These are phyloP conservation scores for Trichopus zeylanicus DNA, from an alignment of 116 monocot genomes.

Conservation along the genomic window DNA sequence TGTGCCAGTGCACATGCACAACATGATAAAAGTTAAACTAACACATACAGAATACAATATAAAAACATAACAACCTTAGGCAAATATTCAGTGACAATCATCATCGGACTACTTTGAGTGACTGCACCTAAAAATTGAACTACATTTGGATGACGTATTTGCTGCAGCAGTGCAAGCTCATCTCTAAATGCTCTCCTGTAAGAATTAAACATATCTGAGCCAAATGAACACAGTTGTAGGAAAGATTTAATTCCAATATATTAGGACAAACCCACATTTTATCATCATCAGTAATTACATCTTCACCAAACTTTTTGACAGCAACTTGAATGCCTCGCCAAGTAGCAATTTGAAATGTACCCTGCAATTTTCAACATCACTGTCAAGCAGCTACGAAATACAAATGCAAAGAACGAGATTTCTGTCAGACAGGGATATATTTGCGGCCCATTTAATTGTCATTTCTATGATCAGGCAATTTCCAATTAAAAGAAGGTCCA, in stretches of 20 bases:
- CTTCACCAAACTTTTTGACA: slow-evolving; percentile 63
- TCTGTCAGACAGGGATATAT: too few relatives aligned
- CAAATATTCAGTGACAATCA: slow-evolving; percentile 95
- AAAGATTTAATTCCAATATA: slow-evolving; percentile 2
- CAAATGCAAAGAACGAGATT: not conserved
- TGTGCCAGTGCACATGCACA: too few relatives aligned
- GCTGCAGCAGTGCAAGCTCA: slow-evolving; percentile 82
- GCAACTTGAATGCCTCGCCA: slow-evolving; percentile 92
- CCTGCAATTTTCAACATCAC: slow-evolving; percentile 31
- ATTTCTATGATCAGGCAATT: too few relatives aligned
- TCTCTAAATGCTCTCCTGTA: slow-evolving; percentile 72
- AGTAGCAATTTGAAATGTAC: slow-evolving; percentile 69
- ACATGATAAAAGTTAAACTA: not conserved
- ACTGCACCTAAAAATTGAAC: slow-evolving; percentile 96
- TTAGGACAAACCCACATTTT: slow-evolving; percentile 82
- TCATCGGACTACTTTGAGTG: slow-evolving; percentile 86
- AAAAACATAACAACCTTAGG: slow-evolving; percentile 91
- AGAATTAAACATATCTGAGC: not conserved
- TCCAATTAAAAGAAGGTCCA: too few relatives aligned
- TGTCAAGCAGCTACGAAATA: not conserved
- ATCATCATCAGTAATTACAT: slow-evolving; percentile 59
- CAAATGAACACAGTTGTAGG: not conserved
- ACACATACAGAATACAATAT: too few relatives aligned
- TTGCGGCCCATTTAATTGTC: too few relatives aligned
- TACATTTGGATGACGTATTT: slow-evolving; percentile 87